Percentiles rank a stretch among this genome's conserved stretches.
These are phyloP conservation scores for Pyricularia sp. DNA, from an alignment of 2,329 filamentous ascomycete genomes.

Conservation along the genomic window DNA sequence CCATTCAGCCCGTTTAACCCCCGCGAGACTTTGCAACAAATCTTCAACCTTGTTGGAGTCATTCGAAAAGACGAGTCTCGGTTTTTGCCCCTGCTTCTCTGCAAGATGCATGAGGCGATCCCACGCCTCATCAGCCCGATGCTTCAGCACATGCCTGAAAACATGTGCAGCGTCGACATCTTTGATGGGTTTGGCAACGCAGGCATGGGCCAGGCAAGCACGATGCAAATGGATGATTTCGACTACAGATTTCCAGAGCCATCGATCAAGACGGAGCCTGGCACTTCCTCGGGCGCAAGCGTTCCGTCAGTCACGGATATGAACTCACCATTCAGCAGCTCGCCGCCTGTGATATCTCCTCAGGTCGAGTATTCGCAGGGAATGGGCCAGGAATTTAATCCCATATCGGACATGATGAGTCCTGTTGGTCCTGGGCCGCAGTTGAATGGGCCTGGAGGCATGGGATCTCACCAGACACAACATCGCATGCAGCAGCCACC, in stretches of 20 bases:
- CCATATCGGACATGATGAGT: constrained; percentile 46
- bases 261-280: constrained; percentile 24
- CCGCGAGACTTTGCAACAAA: constrained; percentile 62
- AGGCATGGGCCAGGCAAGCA: constrained; percentile 45
- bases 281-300: constrained; percentile 22
- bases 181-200: constrained; percentile 58
- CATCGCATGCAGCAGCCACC: constrained; percentile 7
- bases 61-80: constrained; percentile 68
- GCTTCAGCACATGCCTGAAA: constrained; percentile 50
- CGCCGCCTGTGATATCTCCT: constrained; percentile 44
- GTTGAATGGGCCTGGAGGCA: constrained; percentile 13
- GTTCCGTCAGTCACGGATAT: constrained; percentile 29
- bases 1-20: constrained; percentile 55
- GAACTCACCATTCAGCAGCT: constrained; percentile 41
- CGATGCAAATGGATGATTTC: constrained; percentile 34
- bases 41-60: constrained; percentile 57
- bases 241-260: constrained; percentile 35
- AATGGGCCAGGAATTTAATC: constrained; percentile 31
- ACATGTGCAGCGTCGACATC: constrained; percentile 43
- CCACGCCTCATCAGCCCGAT: constrained; percentile 52
- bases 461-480: constrained; percentile 9
- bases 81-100: constrained; percentile 67
- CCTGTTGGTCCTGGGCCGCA: constrained; percentile 28
- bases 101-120: constrained; percentile 65
- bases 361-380: constrained; percentile 37